phyloP scores from a whole-genome alignment of 2,329 filamentous ascomycete species.

The Cryphonectria nitschkei region DNA sequence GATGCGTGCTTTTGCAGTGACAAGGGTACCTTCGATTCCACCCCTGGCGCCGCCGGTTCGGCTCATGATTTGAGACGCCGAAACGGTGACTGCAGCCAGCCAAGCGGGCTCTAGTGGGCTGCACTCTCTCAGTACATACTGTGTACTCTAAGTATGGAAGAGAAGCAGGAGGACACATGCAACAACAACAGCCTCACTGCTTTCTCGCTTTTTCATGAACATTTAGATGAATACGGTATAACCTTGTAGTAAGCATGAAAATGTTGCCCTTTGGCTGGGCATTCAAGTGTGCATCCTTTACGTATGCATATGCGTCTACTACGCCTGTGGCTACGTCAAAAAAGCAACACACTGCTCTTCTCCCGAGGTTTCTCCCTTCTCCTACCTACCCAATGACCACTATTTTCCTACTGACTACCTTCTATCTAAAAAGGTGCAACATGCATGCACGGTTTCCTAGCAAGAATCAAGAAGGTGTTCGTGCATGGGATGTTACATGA shows the following conservation, averaged over 20 bases:
- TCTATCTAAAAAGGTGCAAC: background rate
- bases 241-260: no score
- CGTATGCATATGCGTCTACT: background rate
- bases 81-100: constrained; percentile 2
- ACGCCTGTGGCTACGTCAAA: background rate
- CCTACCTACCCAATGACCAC: no score
- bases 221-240: no score
- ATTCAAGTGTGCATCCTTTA: background rate
- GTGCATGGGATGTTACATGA: background rate
- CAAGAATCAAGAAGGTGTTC: background rate
- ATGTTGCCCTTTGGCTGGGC: no score
- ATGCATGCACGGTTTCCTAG: background rate
- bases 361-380: background rate
- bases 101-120: background rate
- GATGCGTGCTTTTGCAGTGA: constrained; percentile 12
- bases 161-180: background rate
- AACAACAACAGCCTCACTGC: no score
- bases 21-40: background rate
- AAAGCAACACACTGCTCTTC: background rate
- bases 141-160: background rate
- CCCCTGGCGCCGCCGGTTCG: constrained; percentile 10
- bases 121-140: no score
- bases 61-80: constrained; percentile 20
- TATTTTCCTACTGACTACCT: background rate
- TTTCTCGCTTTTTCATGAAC: no score